phyloP scores from a whole-genome alignment of 1,284 basidiomycete genomes.

The Fomitopsis palustris region DNA sequence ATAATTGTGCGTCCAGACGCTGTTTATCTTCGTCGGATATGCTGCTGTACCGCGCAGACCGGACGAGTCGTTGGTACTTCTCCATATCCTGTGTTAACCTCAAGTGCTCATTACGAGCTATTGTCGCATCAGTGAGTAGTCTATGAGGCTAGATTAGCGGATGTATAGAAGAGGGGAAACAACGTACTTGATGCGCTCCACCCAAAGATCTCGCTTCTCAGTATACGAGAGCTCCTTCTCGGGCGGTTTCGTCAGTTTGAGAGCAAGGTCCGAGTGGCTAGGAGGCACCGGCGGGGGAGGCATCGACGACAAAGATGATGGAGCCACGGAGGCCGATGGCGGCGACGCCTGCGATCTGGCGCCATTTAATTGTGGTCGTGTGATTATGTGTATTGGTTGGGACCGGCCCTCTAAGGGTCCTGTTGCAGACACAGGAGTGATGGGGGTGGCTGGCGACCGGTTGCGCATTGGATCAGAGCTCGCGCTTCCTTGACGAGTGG shows the following conservation, averaged over 20 bases:
- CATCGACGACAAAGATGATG: neutral
- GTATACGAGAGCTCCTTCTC: constrained; percentile 16
- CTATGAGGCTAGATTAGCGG: constrained; percentile 12
- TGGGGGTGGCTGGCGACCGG: neutral
- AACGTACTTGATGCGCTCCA: constrained; percentile 29
- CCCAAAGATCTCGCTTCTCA: constrained; percentile 28
- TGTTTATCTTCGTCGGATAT: constrained; percentile 18
- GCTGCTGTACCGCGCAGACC: constrained; percentile 11
- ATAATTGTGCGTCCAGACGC: constrained; percentile 21
- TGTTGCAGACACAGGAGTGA: neutral
- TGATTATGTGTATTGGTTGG: neutral
- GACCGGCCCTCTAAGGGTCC: neutral
- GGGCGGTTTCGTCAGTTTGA: neutral
- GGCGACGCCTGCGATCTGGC: neutral
- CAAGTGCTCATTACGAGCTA: constrained; percentile 20
- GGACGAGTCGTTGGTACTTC: constrained; percentile 18
- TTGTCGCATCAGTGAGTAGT: constrained; percentile 23
- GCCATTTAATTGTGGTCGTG: neutral
- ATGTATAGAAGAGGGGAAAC: neutral
- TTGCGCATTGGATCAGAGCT: neutral
- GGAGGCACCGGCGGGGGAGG: neutral
- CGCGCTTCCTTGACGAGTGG: neutral
- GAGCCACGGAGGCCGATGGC: neutral
- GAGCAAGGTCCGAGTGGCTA: neutral
- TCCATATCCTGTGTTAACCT: constrained; percentile 22